Conservation (phyloP, 1,139 yeast species). For the Candida dubliniensis region DNA sequence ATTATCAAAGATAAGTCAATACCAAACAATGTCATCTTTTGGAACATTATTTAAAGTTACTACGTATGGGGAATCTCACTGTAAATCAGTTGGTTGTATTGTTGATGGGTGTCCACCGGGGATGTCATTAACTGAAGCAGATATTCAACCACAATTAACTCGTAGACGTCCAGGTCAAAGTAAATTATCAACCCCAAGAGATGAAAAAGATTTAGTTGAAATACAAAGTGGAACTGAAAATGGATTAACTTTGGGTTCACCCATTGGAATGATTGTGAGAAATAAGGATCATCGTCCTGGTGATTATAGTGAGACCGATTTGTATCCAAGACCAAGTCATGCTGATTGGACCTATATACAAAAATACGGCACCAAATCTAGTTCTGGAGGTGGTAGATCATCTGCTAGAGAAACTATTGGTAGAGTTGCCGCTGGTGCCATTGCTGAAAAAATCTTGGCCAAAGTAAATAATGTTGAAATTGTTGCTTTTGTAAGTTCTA, state of each 20-base stretch:
- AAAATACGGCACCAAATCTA: conserved; percentile 89
- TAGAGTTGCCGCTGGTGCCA: conserved; percentile 97
- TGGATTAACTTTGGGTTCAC: conserved; percentile 91
- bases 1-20: not conserved
- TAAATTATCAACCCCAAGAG: conserved; percentile 88
- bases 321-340: conserved; percentile 96
- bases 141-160: conserved; percentile 91
- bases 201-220: conserved; percentile 88
- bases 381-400: conserved; percentile 97
- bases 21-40: conserved; percentile 39
- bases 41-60: conserved; percentile 64
- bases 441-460: conserved; percentile 85
- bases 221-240: conserved; percentile 94
- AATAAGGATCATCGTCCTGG: conserved; percentile 97
- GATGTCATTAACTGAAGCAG: conserved; percentile 75
- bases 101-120: conserved; percentile 99
- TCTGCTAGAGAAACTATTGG: conserved; percentile 98
- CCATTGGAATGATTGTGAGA: conserved; percentile 87
- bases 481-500: conserved; percentile 93
- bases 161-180: conserved; percentile 98
- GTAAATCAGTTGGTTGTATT: conserved; percentile 97
- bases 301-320: conserved; percentile 92
- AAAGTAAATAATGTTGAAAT: conserved; percentile 85
- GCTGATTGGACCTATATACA: conserved; percentile 92
- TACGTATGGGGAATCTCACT: conserved; percentile 97